Conservation (phyloP, 495 filamentous ascomycete species). For the Viridothelium virens region DNA sequence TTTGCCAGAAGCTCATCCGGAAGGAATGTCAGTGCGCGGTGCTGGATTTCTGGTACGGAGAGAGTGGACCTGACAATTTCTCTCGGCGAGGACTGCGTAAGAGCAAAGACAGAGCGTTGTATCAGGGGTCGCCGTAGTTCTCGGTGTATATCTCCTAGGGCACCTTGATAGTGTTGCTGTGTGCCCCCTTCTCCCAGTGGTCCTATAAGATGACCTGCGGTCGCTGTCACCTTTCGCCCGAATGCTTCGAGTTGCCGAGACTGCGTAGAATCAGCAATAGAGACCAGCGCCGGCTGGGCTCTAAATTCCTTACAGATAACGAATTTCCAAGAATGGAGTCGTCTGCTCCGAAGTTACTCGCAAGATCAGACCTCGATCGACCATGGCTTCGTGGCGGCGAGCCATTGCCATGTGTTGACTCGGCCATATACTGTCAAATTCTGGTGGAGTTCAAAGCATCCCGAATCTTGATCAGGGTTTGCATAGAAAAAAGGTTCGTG, state of each 20-base stretch:
- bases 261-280: slow-evolving; percentile 40
- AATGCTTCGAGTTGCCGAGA: slow-evolving; percentile 86
- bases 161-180: slow-evolving; percentile 67
- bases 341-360: slow-evolving; percentile 9
- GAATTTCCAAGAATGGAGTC: slow-evolving; percentile 10
- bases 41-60: slow-evolving; percentile 87
- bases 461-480: background rate
- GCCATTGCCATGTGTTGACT: slow-evolving; percentile 20
- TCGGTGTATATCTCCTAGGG: slow-evolving; percentile 82
- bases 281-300: background rate
- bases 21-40: slow-evolving; percentile 79
- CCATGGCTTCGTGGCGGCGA: slow-evolving; percentile 19
- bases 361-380: slow-evolving; percentile 1
- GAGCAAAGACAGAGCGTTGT: slow-evolving; percentile 82
- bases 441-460: background rate
- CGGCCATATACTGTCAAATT: slow-evolving; percentile 6
- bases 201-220: slow-evolving; percentile 79
- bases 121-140: slow-evolving; percentile 73
- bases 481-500: background rate
- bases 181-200: slow-evolving; percentile 53
- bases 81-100: slow-evolving; percentile 78
- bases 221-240: slow-evolving; percentile 87
- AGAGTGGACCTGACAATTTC: slow-evolving; percentile 89
- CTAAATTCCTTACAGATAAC: background rate
- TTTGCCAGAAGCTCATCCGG: slow-evolving; percentile 83